Base-by-base conservation (phyloP, 139 green algal genomes). In the Chlamydomonas applanata region DNA sequence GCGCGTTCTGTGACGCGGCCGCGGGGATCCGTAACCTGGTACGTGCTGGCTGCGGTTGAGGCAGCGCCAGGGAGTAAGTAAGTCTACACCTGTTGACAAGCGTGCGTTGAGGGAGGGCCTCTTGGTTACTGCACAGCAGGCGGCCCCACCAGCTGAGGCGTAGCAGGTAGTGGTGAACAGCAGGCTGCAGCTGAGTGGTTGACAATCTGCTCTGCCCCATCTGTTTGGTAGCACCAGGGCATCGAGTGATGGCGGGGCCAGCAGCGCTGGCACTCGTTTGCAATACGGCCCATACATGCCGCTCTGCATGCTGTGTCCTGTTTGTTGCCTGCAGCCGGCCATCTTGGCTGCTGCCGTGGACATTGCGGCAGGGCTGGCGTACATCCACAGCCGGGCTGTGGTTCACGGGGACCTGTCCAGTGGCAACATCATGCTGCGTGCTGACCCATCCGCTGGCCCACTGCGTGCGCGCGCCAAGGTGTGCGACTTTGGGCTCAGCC, bases 401-500 rank as follows among this genome's bases (percentile, higher is more conserved):
- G 34, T 74, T 2, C 69, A 74, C 30, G 69, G 69, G 3, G 69
- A 74, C 52, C 52, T 74, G 46, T 46, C 20, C 49, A 53, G 32
- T 4, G 53, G 20, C 33, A 74, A 74, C 49, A 66, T 74, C 27
- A 66, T 74, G 69, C 52, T 74, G 30, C 49, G 53, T 4, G 34
- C 29, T 4, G 5, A 52, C 67, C 44, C 67, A 3, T 4, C n/a
- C 25, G 19, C n/a, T 5, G 24, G 19, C 3, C 20, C 27, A 11
- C 34, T 60, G 30, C 25, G 69, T 11, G 11, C 49, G n/a, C 49
- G 53, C 24, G 71, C 71, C 35, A 85, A 80, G 61, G 64, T 82
- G 17, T 44, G 45, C 22, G 77, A 82, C 66, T 82, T 82, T 74
- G 77, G 77, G 9, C 71, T 82, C 30, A 74, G 59, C 60, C 29